These are phyloP conservation scores for Blastocladiella emersonii DNA, from an alignment of 371 early-diverging fungal species.

Conservation along the genomic window DNA sequence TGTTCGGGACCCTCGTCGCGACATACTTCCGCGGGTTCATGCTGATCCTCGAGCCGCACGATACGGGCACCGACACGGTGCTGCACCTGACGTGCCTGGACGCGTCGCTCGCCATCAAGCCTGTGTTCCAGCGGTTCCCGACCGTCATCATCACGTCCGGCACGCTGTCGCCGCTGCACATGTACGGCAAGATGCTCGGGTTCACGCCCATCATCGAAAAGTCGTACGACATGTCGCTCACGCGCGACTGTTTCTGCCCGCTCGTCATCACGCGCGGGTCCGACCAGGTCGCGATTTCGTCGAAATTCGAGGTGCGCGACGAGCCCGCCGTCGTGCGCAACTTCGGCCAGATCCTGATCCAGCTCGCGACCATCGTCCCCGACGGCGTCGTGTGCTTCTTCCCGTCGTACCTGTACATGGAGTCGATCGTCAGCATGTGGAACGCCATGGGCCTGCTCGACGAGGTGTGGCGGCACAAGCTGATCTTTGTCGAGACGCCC, in stretches of 20 bases:
- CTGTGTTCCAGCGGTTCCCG: constrained; percentile 90
- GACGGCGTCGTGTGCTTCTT: constrained; percentile 99
- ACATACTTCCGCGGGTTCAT: constrained; percentile 95
- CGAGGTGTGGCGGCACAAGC: constrained; percentile 90
- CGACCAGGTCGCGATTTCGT: constrained; percentile 93
- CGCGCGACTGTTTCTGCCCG: constrained; percentile 88
- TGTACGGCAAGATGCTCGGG: constrained; percentile 96
- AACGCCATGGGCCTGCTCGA: constrained; percentile 74
- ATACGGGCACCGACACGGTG: constrained; percentile 92
- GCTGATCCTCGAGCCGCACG: constrained; percentile 96
- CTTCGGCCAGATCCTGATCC: constrained; percentile 95
- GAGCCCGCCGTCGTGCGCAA: constrained; percentile 99
- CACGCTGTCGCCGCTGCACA: constrained; percentile 95
- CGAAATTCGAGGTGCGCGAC: constrained; percentile 94
- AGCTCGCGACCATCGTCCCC: constrained; percentile 87
- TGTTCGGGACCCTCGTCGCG: constrained; percentile 89
- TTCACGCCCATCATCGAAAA: constrained; percentile 73
- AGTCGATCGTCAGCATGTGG: constrained; percentile 97
- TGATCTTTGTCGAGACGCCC: constrained; percentile 98
- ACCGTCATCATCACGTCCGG: constrained; percentile 99
- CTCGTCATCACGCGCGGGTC: constrained; percentile 94
- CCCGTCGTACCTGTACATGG: constrained; percentile 98
- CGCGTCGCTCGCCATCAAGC: constrained; percentile 92
- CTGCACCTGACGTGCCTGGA: constrained; percentile 93
- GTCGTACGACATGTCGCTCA: constrained; percentile 88